Evolutionary conservation across 192 early-diverging fungal genomes (phyloP), one percentile per base, ranked within the genome.

Genomic region (Spizellomyces punctatus): DNA sequence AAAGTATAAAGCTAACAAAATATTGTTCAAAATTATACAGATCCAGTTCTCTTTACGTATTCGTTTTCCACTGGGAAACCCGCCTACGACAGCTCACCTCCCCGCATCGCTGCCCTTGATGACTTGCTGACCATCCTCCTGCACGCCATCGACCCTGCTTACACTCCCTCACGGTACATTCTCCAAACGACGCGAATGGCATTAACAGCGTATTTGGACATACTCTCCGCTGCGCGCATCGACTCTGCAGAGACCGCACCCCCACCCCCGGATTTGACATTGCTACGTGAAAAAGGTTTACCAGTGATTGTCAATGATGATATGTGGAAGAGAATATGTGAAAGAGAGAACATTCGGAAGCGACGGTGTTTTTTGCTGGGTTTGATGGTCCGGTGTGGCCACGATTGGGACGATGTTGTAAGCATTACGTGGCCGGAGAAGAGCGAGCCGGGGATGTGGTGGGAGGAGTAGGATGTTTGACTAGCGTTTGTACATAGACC

Each of bases 21-120:
- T 36, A 36, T 54, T 54, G 50, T 52, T 52, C 50, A 54, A 36
- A 36, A 36, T 54, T 2, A 2, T 12, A 19, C 50, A 54, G 50
- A 54, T 19, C 50, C 50, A 12, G 50, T 54, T n/a, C 50, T 54
- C 50, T 54, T 54, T 4, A 54, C 50, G 14, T 54, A 54, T 19
- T 54, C 50, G 1, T 54, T 54, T 54, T 12, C 50, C 4, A 19
- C 50, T 19, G 14, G 50, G 14, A 19, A 54, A 54, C 17, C 12
- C 50, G 17, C 50, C 50, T 54, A 54, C 50, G 50, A 54, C 17
- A 54, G 50, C 50, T 12, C 50, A 12, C 50, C 50, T n/a, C 50
- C 50, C 50, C 50, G 50, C 50, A 54, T 54, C 12, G 50, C 50
- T n/a, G 50, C 50, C 50, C 50, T 54, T 19, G 50, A 54, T 19